Percentiles rank a stretch among this genome's conserved stretches.
These are phyloP conservation scores for Karstenula rhodostoma DNA, from an alignment of 2,329 filamentous ascomycete genomes.

Conservation along the genomic window DNA sequence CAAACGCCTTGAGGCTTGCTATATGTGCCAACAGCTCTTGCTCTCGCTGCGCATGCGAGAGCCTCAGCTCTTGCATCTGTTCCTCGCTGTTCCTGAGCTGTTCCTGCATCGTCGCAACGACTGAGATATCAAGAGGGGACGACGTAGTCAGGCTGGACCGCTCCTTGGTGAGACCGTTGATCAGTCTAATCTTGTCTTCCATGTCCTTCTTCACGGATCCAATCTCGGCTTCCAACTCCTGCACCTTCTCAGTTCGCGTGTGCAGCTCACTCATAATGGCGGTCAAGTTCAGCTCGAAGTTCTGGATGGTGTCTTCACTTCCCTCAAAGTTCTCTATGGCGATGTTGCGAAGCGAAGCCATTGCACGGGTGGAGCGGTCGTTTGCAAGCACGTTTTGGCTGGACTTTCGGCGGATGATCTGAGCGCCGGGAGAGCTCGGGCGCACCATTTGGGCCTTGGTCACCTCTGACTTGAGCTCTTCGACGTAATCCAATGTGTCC, in stretches of 20 bases:
- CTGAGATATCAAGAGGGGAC: slow-evolving; percentile 87
- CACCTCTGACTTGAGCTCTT: slow-evolving; percentile 88
- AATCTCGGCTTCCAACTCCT: slow-evolving; percentile 87
- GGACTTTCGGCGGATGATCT: slow-evolving; percentile 91
- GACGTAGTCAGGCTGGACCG: slow-evolving; percentile 83
- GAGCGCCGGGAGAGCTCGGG: slow-evolving; percentile 70
- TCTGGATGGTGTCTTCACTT: slow-evolving; percentile 85
- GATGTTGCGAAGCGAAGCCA: slow-evolving; percentile 88
- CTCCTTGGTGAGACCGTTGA: slow-evolving; percentile 91
- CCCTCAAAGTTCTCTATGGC: slow-evolving; percentile 85
- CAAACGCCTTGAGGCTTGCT: slow-evolving; percentile 68
- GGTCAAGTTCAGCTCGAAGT: slow-evolving; percentile 90
- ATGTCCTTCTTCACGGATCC: slow-evolving; percentile 89
- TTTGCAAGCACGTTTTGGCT: slow-evolving; percentile 87
- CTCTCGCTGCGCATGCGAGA: slow-evolving; percentile 77
- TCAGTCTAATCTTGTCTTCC: slow-evolving; percentile 95
- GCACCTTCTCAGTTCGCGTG: slow-evolving; percentile 84
- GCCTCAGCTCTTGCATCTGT: slow-evolving; percentile 76
- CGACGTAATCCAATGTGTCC: slow-evolving; percentile 82
- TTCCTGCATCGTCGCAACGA: slow-evolving; percentile 85
- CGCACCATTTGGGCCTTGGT: slow-evolving; percentile 73
- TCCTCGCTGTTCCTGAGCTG: slow-evolving; percentile 86
- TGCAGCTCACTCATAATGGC: slow-evolving; percentile 93
- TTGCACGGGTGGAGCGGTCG: slow-evolving; percentile 90
- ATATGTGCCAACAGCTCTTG: slow-evolving; percentile 77